Conservation (phyloP, 257 asterid species). For the Capsicum pubescens region DNA sequence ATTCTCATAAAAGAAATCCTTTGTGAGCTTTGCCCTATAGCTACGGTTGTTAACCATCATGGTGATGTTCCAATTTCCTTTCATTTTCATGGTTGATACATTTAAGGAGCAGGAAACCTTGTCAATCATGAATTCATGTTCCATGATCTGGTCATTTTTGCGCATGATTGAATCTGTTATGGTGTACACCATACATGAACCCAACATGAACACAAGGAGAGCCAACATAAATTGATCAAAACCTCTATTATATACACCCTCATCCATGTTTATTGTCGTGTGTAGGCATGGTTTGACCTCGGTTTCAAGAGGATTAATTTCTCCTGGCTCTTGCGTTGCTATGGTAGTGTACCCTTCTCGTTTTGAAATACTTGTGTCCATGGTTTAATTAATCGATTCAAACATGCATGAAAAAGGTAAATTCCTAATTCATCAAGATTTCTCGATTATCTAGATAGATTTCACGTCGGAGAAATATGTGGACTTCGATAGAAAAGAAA, state of each 20-base stretch:
- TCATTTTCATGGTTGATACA: not conserved
- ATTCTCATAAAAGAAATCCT: slow-evolving; percentile 21
- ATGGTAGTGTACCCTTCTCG: not conserved
- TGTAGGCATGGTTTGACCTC: slow-evolving; percentile 20
- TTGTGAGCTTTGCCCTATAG: not conserved
- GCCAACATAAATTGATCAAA: slow-evolving; percentile 25
- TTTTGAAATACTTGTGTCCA: slow-evolving; percentile 1
- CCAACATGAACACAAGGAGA: slow-evolving; percentile 25
- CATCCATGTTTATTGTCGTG: not conserved
- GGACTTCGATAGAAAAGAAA: slow-evolving; percentile 16
- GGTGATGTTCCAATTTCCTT: slow-evolving; percentile 22
- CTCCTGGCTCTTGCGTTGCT: not conserved
- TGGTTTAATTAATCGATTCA: not conserved
- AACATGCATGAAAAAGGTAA: slow-evolving; percentile 10
- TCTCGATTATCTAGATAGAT: not conserved
- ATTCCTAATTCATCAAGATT: not conserved
- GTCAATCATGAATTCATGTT: slow-evolving; percentile 21
- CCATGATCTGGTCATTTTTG: slow-evolving; percentile 13
- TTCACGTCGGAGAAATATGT: not conserved
- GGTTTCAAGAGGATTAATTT: not conserved
- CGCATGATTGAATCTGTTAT: slow-evolving; percentile 21
- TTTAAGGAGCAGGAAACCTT: not conserved
- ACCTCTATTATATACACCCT: not conserved
- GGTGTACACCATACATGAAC: slow-evolving; percentile 18
- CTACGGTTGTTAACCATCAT: slow-evolving; percentile 23